A percentile compares a stretch with the other conserved stretches of the same genome.
Conservation (phyloP, 2,329 filamentous ascomycete species). For the Pseudocercospora cruenta region DNA sequence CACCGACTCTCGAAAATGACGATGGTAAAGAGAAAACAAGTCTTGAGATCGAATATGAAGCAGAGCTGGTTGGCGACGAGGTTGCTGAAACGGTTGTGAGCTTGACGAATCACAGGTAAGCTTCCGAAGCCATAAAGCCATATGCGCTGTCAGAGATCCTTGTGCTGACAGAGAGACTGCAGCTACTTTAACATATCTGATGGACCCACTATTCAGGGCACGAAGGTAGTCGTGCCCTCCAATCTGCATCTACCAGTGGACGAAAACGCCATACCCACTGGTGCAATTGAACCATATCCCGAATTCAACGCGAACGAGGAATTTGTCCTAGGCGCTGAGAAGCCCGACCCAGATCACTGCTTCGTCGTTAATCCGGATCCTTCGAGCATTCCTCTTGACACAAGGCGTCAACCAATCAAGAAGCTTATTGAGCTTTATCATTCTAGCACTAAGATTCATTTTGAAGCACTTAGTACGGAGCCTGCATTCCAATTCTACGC, state of each 20-base stretch:
- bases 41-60: constrained; percentile 87
- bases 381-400: constrained; percentile 54
- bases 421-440: constrained; percentile 75
- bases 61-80: constrained; percentile 70
- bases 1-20: constrained; percentile 67
- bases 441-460: constrained; percentile 72
- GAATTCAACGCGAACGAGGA: constrained; percentile 66
- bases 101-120: constrained; percentile 90
- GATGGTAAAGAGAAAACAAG: constrained; percentile 67
- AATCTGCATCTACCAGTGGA: constrained; percentile 75
- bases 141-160: constrained; percentile 11
- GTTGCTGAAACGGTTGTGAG: constrained; percentile 89
- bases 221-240: constrained; percentile 61
- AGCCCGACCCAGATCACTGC: constrained; percentile 85
- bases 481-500: constrained; percentile 98
- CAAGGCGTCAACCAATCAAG: constrained; percentile 60
- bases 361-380: constrained; percentile 75
- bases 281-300: constrained; percentile 66
- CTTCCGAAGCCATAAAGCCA: background rate
- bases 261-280: constrained; percentile 72
- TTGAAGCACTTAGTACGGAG: constrained; percentile 89
- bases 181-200: constrained; percentile 72
- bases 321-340: constrained; percentile 71
- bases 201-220: constrained; percentile 64
- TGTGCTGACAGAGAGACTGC: constrained; percentile 18